These are phyloP conservation scores for Leishmania arabica DNA, from an alignment of 208 protist genomes.

Conservation along the genomic window DNA sequence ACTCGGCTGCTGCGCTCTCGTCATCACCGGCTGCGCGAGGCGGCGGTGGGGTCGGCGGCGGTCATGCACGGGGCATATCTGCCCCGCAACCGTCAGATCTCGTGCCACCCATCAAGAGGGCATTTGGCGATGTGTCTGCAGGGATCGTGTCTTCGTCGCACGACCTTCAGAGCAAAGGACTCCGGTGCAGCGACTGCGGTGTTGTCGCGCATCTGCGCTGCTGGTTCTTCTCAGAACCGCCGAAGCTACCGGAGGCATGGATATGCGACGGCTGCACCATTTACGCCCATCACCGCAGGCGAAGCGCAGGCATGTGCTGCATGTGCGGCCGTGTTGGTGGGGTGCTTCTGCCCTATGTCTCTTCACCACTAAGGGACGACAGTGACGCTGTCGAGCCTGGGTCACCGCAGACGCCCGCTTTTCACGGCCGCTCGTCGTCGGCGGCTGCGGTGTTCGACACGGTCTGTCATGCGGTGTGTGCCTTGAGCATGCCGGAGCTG, in stretches of 20 bases:
- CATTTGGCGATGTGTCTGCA: background rate
- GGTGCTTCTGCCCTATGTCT: slow-evolving; percentile 57
- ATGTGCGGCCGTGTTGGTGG: slow-evolving; percentile 63
- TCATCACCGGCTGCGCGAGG: background rate
- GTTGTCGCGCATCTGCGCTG: slow-evolving; percentile 59
- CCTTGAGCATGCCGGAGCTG: slow-evolving; percentile 60
- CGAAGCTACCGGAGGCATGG: slow-evolving; percentile 44
- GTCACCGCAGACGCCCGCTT: background rate
- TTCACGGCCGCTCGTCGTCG: slow-evolving; percentile 1
- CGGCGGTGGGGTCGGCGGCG: background rate
- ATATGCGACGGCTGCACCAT: slow-evolving; percentile 60
- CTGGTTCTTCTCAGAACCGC: slow-evolving; percentile 57
- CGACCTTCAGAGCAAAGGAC: slow-evolving; percentile 27
- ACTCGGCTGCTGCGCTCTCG: background rate
- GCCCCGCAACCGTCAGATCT: background rate
- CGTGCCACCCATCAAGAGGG: background rate
- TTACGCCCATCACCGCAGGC: slow-evolving; percentile 29
- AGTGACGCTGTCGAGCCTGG: background rate
- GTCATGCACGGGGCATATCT: background rate
- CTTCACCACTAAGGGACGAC: slow-evolving; percentile 17
- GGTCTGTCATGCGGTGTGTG: slow-evolving; percentile 69
- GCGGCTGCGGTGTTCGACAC: slow-evolving; percentile 19
- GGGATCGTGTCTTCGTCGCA: background rate
- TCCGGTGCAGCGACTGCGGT: slow-evolving; percentile 56
- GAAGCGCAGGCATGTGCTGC: slow-evolving; percentile 38